phyloP scores from a whole-genome alignment of 768 basidiomycete species.

The Pleurotus salmoneostramineus region DNA sequence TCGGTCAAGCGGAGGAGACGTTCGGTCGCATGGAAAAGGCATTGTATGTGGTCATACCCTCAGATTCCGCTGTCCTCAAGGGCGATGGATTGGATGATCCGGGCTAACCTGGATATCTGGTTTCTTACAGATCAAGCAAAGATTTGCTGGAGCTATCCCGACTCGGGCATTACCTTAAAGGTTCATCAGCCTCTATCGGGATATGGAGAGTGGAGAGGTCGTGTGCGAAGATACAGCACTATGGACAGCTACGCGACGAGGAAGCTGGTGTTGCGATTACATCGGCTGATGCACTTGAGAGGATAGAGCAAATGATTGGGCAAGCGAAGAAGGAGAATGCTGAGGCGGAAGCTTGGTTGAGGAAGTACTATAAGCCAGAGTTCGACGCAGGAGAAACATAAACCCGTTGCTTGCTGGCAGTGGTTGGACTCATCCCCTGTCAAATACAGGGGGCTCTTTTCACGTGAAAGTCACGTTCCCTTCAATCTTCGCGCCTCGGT shows the following conservation, averaged over 20 bases:
- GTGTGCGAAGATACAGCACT: slow-evolving; percentile 91
- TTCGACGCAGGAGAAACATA: not conserved
- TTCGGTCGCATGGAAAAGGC: slow-evolving; percentile 75
- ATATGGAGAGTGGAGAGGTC: slow-evolving; percentile 74
- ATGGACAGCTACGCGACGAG: slow-evolving; percentile 68
- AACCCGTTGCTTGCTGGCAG: not conserved
- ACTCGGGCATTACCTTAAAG: slow-evolving; percentile 94
- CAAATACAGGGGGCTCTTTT: not conserved
- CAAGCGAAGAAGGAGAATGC: slow-evolving; percentile 66
- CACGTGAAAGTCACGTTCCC: not conserved
- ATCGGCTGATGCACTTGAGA: slow-evolving; percentile 46
- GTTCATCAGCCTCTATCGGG: slow-evolving; percentile 93
- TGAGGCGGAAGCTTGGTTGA: slow-evolving; percentile 64
- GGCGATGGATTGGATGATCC: not conserved
- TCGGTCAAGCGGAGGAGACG: slow-evolving; percentile 72
- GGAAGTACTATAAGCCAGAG: slow-evolving; percentile 1
- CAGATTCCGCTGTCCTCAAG: slow-evolving; percentile 2
- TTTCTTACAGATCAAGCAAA: slow-evolving; percentile 39
- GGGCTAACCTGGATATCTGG: not conserved
- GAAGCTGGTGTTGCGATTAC: slow-evolving; percentile 36
- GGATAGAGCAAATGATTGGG: slow-evolving; percentile 53
- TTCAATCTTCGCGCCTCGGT: not conserved
- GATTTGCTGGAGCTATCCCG: slow-evolving; percentile 65
- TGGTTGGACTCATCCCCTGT: not conserved
- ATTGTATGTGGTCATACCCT: slow-evolving; percentile 53